Evolutionary conservation across 2,329 filamentous ascomycete genomes (phyloP).

Genomic region (Ustulina deusta): DNA sequence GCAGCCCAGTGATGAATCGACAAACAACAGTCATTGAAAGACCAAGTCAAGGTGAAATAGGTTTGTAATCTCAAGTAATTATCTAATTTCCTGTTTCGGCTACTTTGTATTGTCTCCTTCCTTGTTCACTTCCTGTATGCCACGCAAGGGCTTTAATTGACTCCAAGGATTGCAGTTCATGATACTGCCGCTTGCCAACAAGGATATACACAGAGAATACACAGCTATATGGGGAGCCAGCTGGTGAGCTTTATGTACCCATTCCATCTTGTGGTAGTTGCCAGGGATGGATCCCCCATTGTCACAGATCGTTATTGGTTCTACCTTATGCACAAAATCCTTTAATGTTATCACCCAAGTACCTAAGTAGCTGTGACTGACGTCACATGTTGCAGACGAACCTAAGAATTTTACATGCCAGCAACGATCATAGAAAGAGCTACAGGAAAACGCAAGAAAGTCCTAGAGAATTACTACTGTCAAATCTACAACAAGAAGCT

Average conservation of each 20-base stretch:
- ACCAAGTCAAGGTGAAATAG: constrained; percentile 23
- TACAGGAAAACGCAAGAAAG: not conserved
- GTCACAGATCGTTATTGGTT: not conserved
- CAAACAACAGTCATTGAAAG: constrained; percentile 48
- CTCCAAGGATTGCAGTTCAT: not conserved
- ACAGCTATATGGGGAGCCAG: not conserved
- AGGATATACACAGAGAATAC: not conserved
- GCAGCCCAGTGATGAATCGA: constrained; percentile 43
- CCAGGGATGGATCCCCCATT: not conserved
- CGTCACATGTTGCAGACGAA: constrained; percentile 12
- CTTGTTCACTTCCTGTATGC: not conserved
- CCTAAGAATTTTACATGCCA: not conserved
- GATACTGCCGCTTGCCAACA: not conserved
- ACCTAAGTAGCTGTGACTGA: constrained; percentile 13
- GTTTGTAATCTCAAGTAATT: constrained; percentile 18
- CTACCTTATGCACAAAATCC: not conserved
- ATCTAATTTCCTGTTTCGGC: not conserved
- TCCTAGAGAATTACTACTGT: constrained; percentile 13
- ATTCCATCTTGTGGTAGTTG: not conserved
- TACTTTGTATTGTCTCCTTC: not conserved
- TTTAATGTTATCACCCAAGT: not conserved
- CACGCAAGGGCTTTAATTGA: constrained; percentile 2
- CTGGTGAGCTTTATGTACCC: not conserved
- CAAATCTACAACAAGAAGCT: constrained; percentile 5
- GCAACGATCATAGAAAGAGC: not conserved